These are phyloP conservation scores for Naumovozyma dairenensis DNA, from an alignment of 805 yeast species.

Conservation along the genomic window DNA sequence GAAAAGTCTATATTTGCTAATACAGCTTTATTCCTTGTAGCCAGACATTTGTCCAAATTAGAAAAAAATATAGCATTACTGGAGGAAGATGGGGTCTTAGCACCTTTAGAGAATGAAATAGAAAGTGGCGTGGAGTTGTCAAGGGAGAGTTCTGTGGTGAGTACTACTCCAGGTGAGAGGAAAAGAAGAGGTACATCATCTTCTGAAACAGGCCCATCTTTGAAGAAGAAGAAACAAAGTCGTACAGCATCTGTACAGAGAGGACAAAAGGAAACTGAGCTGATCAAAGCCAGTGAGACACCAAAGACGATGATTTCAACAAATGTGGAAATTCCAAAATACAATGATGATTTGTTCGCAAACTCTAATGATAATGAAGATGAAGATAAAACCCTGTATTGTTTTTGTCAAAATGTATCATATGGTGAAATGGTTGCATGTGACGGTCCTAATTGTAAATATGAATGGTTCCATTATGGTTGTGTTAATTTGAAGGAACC, in stretches of 20 bases:
- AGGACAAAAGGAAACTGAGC: not conserved
- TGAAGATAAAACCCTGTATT: slow-evolving; percentile 64
- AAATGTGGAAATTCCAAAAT: slow-evolving; percentile 73
- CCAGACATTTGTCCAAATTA: slow-evolving; percentile 63
- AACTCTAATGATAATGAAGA: slow-evolving; percentile 32
- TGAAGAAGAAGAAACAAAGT: slow-evolving; percentile 18
- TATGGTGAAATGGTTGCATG: slow-evolving; percentile 97
- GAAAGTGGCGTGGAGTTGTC: slow-evolving; percentile 26
- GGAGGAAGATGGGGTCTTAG: slow-evolving; percentile 73
- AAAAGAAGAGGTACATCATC: slow-evolving; percentile 15
- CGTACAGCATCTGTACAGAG: slow-evolving; percentile 6
- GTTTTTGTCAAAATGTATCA: slow-evolving; percentile 89
- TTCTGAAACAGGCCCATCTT: slow-evolving; percentile 6
- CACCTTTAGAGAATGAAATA: slow-evolving; percentile 35
- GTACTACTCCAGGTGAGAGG: slow-evolving; percentile 5
- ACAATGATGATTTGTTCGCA: slow-evolving; percentile 28
- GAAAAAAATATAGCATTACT: slow-evolving; percentile 68
- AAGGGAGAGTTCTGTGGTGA: slow-evolving; percentile 19
- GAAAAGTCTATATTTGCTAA: slow-evolving; percentile 74
- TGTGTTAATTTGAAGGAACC: slow-evolving; percentile 87
- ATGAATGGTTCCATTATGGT: slow-evolving; percentile 93
- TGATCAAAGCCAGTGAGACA: slow-evolving; percentile 2
- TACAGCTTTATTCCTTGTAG: slow-evolving; percentile 67
- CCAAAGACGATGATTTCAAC: slow-evolving; percentile 28
- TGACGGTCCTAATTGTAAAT: slow-evolving; percentile 79